Evolutionary conservation across 306 rosid species (phyloP), one percentile per base, ranked within the genome.

Genomic region (Cicer judaicum): DNA sequence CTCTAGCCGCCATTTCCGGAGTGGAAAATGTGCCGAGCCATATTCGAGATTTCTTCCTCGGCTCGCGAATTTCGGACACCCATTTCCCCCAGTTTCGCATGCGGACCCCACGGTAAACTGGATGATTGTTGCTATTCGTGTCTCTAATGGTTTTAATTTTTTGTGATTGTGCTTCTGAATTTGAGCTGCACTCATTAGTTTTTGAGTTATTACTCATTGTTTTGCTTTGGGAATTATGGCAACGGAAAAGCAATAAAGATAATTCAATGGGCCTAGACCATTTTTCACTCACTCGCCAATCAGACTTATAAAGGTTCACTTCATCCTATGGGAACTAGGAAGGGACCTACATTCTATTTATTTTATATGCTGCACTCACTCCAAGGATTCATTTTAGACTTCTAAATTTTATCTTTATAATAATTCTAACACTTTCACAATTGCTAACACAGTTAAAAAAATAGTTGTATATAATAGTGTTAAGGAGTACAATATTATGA

Each of bases 31-130:
- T 95, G 1, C 99, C 99, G 0, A 95, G 85, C 99, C 99, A 95
- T 88, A 95, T 95, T 72, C 99, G 91, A 0, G 99, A 95, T 74
- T 95, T 95, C 87, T 95, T 95, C 2, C 92, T 75, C 0, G 99
- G 99, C 85, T 95, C 98, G 0, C 99, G 89, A 71, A 95, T 95
- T 85, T 95, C 99, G 0, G 99, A 95, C 9, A 95, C 99, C 99
- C 99, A 95, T 80, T 95, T 95, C 0, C 99, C 99, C 99, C 99
- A 95, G 21, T 79, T 92, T 1, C 99, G 60, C 99, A 90, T 95
- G 0, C 99, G 87, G 1, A 95, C 99, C 0, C 99, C 99, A 0
- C 98, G 77, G 74, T 92, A 95, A 13, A 84, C 69, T 0, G 97
- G 90, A 78, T 86, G 91, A 6, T 75, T 88, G 84, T 76, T 78